Percentiles rank a stretch among this genome's conserved stretches.
phyloP scores from a whole-genome alignment of 129 eudicot genomes.

The Apium graveolens region DNA sequence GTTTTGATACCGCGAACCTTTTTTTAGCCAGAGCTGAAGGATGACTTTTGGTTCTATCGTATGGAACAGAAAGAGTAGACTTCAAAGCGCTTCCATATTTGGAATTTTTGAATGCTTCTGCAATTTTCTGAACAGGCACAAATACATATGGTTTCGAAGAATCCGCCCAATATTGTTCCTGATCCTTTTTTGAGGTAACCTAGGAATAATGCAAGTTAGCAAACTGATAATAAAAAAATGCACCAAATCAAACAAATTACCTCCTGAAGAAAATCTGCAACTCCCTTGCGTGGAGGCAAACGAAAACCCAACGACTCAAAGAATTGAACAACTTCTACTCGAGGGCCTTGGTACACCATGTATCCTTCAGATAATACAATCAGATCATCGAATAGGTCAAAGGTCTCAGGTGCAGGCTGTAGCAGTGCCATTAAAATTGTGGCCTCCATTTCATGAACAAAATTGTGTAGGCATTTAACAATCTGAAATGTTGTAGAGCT shows the following conservation, averaged over 20 bases:
- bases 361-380: conserved; percentile 75
- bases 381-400: conserved; percentile 85
- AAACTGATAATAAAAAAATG: background rate
- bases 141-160: conserved; percentile 50
- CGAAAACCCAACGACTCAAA: conserved; percentile 71
- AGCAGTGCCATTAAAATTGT: conserved; percentile 89
- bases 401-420: conserved; percentile 97
- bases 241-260: conserved; percentile 21
- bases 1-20: conserved; percentile 45
- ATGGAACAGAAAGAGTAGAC: conserved; percentile 41
- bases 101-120: conserved; percentile 57
- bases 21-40: conserved; percentile 46
- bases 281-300: conserved; percentile 75
- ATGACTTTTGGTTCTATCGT: conserved; percentile 54
- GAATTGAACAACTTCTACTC: conserved; percentile 64
- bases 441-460: conserved; percentile 83
- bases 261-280: conserved; percentile 97
- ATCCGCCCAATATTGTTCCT: conserved; percentile 88
- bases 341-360: conserved; percentile 82
- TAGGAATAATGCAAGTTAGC: conserved; percentile 14
- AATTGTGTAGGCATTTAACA: conserved; percentile 62
- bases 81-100: conserved; percentile 43
- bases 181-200: conserved; percentile 95
- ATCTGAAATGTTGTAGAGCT: conserved; percentile 89
- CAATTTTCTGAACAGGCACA: conserved; percentile 56